Evolutionary conservation across 768 basidiomycete species (phyloP).

Genomic region (Galerina sulciceps): DNA sequence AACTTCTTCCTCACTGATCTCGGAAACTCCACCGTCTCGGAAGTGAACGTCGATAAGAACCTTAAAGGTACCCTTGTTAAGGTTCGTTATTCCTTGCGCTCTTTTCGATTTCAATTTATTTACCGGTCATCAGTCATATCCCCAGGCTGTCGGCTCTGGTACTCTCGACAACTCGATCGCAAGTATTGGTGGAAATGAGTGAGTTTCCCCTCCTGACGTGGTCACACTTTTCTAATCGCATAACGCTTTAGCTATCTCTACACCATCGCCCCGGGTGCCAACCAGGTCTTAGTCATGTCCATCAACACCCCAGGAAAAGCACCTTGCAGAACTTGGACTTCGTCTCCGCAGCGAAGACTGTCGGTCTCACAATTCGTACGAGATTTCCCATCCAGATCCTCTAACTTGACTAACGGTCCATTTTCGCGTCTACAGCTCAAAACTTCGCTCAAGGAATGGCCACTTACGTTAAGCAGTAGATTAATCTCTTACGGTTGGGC

Average conservation of each 20-base stretch:
- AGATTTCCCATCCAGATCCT: neutral
- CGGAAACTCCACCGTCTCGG: neutral
- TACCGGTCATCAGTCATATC: neutral
- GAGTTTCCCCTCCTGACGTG: neutral
- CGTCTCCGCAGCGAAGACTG: neutral
- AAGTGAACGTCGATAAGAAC: neutral
- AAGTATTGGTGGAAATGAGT: constrained; percentile 40
- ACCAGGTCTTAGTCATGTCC: neutral
- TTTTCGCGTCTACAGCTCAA: neutral
- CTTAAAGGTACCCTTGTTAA: neutral
- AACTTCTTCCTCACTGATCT: constrained; percentile 1
- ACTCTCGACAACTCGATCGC: constrained; percentile 46
- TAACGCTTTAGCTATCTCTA: neutral
- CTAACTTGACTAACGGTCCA: neutral
- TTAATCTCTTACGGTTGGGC: too few relatives aligned
- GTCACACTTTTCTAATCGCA: too few relatives aligned
- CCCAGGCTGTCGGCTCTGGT: neutral
- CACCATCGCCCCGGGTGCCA: neutral
- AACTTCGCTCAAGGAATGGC: neutral
- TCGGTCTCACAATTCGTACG: neutral
- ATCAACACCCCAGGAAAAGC: neutral
- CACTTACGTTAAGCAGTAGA: neutral
- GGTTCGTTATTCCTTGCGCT: neutral
- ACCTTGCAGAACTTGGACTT: neutral
- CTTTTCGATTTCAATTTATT: neutral